Conservation (phyloP, 2,329 filamentous ascomycete genomes). For the Fusarium sp. region DNA sequence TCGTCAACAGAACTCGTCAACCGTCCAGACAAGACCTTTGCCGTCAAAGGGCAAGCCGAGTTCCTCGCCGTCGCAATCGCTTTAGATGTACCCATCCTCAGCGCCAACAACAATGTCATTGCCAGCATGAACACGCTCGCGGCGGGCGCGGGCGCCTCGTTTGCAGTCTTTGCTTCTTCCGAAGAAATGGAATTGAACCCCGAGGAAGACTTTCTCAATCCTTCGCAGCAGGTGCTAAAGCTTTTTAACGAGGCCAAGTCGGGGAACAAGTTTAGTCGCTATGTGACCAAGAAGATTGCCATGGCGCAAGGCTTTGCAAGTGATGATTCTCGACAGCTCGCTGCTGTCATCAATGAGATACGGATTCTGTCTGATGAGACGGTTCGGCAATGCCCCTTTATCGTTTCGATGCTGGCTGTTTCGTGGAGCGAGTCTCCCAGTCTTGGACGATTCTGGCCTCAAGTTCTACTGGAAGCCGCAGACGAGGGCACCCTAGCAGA, state of each 20-base stretch:
- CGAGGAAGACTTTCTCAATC: not conserved
- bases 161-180: not conserved
- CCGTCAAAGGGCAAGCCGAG: not conserved
- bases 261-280: not conserved
- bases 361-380: not conserved
- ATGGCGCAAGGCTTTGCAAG: not conserved
- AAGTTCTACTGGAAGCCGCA: not conserved
- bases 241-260: not conserved
- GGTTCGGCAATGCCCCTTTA: not conserved
- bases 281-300: not conserved
- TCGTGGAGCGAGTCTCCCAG: not conserved
- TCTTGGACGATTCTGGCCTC: not conserved
- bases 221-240: not conserved
- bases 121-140: not conserved
- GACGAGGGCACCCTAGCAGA: not conserved
- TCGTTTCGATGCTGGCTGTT: not conserved
- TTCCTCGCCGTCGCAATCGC: conserved; percentile 2
- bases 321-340: not conserved
- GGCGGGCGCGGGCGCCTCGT: not conserved
- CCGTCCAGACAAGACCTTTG: not conserved
- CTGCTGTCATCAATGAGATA: not conserved
- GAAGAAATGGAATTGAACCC: not conserved
- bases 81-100: not conserved
- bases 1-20: not conserved
- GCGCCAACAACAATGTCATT: not conserved